Conservation (phyloP, 768 basidiomycete genomes). For the Psilocybe cubensis region DNA sequence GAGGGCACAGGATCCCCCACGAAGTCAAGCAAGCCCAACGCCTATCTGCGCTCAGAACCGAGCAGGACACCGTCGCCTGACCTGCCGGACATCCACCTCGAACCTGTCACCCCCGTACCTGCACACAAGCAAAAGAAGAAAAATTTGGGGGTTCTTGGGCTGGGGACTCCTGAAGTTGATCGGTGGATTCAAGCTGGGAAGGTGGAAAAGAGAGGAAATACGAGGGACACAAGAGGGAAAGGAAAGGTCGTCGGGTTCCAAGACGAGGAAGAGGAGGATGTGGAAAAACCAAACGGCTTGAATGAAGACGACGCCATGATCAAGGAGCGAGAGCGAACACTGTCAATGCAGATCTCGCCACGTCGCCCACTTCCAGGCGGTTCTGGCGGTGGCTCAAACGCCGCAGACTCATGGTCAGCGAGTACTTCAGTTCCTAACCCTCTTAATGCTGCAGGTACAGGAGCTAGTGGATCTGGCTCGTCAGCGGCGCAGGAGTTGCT, state of each 20-base stretch:
- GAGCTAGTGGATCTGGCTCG: conserved; percentile 24
- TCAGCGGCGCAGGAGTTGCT: conserved; percentile 64
- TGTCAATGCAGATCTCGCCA: conserved; percentile 63
- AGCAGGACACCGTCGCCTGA: conserved; percentile 48
- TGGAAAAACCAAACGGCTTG: no score
- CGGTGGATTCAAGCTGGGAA: conserved; percentile 51
- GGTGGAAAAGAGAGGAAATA: conserved; percentile 24
- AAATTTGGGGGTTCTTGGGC: conserved; percentile 40
- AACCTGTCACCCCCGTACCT: conserved; percentile 38
- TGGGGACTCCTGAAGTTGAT: conserved; percentile 58
- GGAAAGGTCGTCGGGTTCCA: conserved; percentile 52
- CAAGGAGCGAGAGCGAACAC: conserved; percentile 38
- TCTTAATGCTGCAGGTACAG: conserved; percentile 22
- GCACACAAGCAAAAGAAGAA: conserved; percentile 28
- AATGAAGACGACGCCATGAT: conserved; percentile 26
- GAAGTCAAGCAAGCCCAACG: neutral
- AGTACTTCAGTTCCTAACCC: conserved; percentile 39
- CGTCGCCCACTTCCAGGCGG: conserved; percentile 34
- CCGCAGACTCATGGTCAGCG: conserved; percentile 39
- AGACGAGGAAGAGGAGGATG: conserved; percentile 29
- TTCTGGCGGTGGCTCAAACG: conserved; percentile 17
- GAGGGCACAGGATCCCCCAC: neutral
- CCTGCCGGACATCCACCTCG: conserved; percentile 34
- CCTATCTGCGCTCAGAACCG: neutral
- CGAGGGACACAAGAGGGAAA: conserved; percentile 28